Percentiles rank a stretch among this genome's conserved stretches.
Conservation (phyloP, 2,329 filamentous ascomycete species). For the Hypoxylon sp. region DNA sequence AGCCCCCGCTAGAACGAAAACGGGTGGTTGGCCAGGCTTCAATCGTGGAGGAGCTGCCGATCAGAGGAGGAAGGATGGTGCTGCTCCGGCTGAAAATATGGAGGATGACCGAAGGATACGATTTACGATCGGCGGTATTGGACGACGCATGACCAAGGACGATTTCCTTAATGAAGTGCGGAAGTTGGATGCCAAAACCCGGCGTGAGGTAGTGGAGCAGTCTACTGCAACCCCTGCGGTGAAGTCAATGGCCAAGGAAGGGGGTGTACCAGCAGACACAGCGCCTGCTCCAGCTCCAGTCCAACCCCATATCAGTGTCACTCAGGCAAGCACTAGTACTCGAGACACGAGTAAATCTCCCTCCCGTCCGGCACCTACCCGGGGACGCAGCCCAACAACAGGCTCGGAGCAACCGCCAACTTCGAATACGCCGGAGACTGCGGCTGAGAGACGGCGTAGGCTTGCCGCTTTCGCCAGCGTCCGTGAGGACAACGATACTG, state of each 20-base stretch:
- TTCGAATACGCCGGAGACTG: slow-evolving; percentile 72
- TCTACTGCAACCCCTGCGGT: slow-evolving; percentile 64
- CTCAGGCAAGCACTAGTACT: slow-evolving; percentile 51
- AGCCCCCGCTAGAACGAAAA: slow-evolving; percentile 55
- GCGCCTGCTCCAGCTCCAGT: slow-evolving; percentile 48
- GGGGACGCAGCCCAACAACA: slow-evolving; percentile 47
- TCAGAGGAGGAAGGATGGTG: slow-evolving; percentile 59
- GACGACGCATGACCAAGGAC: slow-evolving; percentile 81
- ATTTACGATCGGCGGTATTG: slow-evolving; percentile 82
- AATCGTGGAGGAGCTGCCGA: slow-evolving; percentile 52
- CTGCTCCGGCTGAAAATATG: slow-evolving; percentile 56
- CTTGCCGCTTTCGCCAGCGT: slow-evolving; percentile 66
- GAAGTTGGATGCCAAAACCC: slow-evolving; percentile 77
- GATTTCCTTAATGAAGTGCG: slow-evolving; percentile 84
- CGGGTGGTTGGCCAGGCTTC: slow-evolving; percentile 68
- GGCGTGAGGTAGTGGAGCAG: slow-evolving; percentile 67
- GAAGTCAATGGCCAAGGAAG: slow-evolving; percentile 64
- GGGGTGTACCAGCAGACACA: slow-evolving; percentile 43
- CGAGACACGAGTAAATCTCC: slow-evolving; percentile 42
- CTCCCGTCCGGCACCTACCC: slow-evolving; percentile 28
- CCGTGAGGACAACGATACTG: slow-evolving; percentile 62
- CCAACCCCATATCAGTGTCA: slow-evolving; percentile 46
- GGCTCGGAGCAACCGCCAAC: slow-evolving; percentile 47
- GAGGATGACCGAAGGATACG: slow-evolving; percentile 80
- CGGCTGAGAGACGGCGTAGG: slow-evolving; percentile 77